phyloP scores from a whole-genome alignment of 192 early-diverging fungal genomes.

The Chytriomyces sp. region DNA sequence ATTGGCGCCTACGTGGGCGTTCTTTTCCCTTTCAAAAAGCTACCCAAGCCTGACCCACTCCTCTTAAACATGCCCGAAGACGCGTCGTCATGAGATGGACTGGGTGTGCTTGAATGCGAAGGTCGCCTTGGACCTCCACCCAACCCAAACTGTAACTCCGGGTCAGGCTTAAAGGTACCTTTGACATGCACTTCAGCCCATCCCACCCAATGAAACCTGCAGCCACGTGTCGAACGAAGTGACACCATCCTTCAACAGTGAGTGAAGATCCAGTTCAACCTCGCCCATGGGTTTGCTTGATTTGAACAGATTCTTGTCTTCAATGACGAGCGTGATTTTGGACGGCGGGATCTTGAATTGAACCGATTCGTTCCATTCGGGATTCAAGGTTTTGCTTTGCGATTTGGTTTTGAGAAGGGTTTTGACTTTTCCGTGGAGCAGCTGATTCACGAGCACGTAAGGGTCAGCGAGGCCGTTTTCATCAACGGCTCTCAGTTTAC shows the following conservation, averaged over 20 bases:
- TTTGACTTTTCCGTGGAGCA: slow-evolving; percentile 59
- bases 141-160: not conserved
- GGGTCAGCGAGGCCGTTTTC: slow-evolving; percentile 70
- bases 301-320: slow-evolving; percentile 72
- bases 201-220: slow-evolving; percentile 45
- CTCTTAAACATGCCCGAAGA: not conserved
- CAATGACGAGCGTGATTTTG: slow-evolving; percentile 62
- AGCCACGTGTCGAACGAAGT: slow-evolving; percentile 47
- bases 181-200: slow-evolving; percentile 40
- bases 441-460: slow-evolving; percentile 58
- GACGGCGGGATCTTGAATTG: slow-evolving; percentile 41
- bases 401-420: slow-evolving; percentile 69
- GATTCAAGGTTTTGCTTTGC: slow-evolving; percentile 73
- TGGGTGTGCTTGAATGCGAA: not conserved
- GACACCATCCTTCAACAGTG: slow-evolving; percentile 36
- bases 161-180: slow-evolving; percentile 22
- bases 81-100: not conserved
- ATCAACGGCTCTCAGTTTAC: slow-evolving; percentile 63
- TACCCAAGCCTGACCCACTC: not conserved
- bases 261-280: slow-evolving; percentile 57
- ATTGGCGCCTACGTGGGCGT: no score
- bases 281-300: slow-evolving; percentile 70
- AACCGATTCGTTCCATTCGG: slow-evolving; percentile 62
- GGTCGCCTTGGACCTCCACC: not conserved
- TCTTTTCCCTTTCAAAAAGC: not conserved